A percentile compares a stretch with the other conserved stretches of the same genome.
These are phyloP conservation scores for Ophiocordyceps sinensis DNA, from an alignment of 2,329 filamentous ascomycete genomes.

Conservation along the genomic window DNA sequence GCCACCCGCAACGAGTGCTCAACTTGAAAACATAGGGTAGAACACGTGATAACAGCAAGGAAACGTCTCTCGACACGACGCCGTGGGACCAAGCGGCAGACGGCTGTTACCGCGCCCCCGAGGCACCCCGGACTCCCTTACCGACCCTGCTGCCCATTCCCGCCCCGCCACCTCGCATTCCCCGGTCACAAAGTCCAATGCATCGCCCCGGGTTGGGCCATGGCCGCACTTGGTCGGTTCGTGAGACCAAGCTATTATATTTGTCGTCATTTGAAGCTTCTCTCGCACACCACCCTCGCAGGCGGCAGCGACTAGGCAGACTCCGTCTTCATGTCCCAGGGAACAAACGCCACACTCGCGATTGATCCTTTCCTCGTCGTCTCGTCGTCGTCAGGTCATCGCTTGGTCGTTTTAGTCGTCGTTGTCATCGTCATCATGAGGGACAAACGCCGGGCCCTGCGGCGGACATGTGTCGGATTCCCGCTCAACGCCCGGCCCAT, in stretches of 20 bases:
- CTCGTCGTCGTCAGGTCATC: neutral
- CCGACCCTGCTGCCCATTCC: no score
- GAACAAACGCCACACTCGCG: neutral
- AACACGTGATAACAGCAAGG: no score
- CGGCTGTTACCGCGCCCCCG: no score
- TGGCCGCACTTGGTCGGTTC: neutral
- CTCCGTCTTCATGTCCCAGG: neutral
- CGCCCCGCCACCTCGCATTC: no score
- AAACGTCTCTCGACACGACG: no score
- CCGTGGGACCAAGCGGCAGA: no score
- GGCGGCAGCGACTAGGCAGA: neutral
- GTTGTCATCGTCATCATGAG: constrained; percentile 4
- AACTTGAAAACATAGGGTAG: no score
- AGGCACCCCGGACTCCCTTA: no score
- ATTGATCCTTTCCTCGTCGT: constrained; percentile 2
- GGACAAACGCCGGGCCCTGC: neutral
- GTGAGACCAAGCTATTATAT: neutral
- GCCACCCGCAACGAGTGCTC: no score
- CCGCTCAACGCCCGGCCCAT: constrained; percentile 55
- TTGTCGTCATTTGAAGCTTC: constrained; percentile 6
- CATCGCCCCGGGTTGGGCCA: neutral
- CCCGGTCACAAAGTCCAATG: no score
- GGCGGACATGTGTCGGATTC: neutral
- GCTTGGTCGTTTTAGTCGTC: neutral
- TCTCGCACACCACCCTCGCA: neutral